Evolutionary conservation across 2,329 filamentous ascomycete genomes (phyloP).

Genomic region (Penicillium sp.): DNA sequence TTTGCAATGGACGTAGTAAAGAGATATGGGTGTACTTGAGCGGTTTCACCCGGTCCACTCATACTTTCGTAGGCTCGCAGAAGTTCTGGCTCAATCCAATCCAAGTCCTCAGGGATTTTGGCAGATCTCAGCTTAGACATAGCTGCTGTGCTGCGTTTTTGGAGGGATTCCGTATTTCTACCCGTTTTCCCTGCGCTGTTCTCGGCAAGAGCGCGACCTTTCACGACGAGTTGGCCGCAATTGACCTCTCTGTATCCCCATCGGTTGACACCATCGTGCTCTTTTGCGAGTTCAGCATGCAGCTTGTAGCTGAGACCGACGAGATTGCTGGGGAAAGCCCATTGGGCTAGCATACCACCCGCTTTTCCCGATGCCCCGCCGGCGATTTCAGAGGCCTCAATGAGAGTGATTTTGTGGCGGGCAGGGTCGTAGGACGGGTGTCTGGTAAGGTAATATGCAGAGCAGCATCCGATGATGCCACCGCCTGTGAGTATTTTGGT

Average conservation of each 20-base stretch:
- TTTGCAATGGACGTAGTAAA: slow-evolving; percentile 84
- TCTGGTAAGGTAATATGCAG: slow-evolving; percentile 85
- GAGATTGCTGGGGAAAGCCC: slow-evolving; percentile 83
- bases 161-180: slow-evolving; percentile 49
- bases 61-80: slow-evolving; percentile 75
- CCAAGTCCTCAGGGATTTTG: slow-evolving; percentile 70
- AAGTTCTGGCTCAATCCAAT: slow-evolving; percentile 74
- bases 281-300: slow-evolving; percentile 77
- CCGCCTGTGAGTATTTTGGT: slow-evolving; percentile 58
- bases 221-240: slow-evolving; percentile 65
- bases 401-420: slow-evolving; percentile 74
- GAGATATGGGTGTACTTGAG: slow-evolving; percentile 88
- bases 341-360: slow-evolving; percentile 82
- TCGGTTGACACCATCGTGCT: slow-evolving; percentile 71
- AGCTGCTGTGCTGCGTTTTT: slow-evolving; percentile 56
- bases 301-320: slow-evolving; percentile 83
- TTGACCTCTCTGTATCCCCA: slow-evolving; percentile 85
- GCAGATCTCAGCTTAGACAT: slow-evolving; percentile 54
- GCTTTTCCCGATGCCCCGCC: slow-evolving; percentile 94
- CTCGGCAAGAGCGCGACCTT: slow-evolving; percentile 43
- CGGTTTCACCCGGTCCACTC: slow-evolving; percentile 76
- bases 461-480: slow-evolving; percentile 88
- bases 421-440: slow-evolving; percentile 76
- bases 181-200: slow-evolving; percentile 33
- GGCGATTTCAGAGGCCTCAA: slow-evolving; percentile 83